Percentiles rank a stretch among this genome's conserved stretches.
Evolutionary conservation across 169 alveolate species (phyloP).

Genomic region (Cystoisospora suis): DNA sequence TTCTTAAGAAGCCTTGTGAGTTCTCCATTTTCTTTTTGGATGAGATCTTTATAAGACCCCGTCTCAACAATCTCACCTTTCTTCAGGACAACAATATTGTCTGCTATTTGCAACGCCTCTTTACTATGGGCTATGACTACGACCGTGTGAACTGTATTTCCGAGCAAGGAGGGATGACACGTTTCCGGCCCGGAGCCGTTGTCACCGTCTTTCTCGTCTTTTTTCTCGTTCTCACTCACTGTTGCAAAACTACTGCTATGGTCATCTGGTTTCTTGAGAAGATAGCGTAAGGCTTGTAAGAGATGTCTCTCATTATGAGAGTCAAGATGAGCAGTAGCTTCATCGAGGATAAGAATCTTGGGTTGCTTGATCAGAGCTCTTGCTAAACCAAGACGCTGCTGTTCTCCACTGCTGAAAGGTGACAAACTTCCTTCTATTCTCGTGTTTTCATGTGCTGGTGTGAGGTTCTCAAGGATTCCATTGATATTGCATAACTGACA

Average conservation of each 20-base stretch:
- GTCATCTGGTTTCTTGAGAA: neutral
- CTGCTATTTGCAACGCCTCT: conserved; percentile 22
- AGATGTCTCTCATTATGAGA: conserved; percentile 17
- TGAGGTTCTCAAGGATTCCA: neutral
- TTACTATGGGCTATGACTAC: conserved; percentile 54
- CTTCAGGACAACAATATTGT: conserved; percentile 11
- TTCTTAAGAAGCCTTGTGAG: conserved; percentile 1
- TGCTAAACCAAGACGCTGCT: conserved; percentile 55
- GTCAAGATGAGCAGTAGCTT: conserved; percentile 39
- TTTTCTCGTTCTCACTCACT: neutral
- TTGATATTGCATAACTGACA: neutral
- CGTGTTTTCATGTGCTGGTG: neutral
- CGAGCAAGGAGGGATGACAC: neutral
- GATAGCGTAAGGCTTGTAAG: neutral
- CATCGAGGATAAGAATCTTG: conserved; percentile 38
- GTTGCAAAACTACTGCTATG: neutral
- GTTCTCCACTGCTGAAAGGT: conserved; percentile 57
- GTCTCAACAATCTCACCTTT: conserved; percentile 7
- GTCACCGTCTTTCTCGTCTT: neutral
- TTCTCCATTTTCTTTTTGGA: conserved; percentile 17
- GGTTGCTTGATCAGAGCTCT: conserved; percentile 41
- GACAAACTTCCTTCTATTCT: neutral
- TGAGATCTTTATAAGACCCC: conserved; percentile 17
- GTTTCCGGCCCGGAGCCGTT: neutral
- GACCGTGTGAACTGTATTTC: neutral